Conservation (phyloP, 495 filamentous ascomycete species). For the Bacidia rubella region DNA sequence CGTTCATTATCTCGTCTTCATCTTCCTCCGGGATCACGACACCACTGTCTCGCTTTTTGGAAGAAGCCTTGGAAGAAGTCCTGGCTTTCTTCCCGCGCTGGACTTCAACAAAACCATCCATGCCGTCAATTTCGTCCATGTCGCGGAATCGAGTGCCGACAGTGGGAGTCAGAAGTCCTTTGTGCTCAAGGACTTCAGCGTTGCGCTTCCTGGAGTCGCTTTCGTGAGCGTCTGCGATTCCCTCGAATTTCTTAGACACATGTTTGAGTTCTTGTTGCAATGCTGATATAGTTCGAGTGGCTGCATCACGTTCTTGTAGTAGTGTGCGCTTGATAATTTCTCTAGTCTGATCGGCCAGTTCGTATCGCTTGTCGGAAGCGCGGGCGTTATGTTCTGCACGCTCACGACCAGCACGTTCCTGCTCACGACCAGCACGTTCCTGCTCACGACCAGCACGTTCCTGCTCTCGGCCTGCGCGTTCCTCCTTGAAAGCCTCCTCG, state of each 20-base stretch:
- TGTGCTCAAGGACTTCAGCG: constrained; percentile 13
- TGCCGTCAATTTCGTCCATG: constrained; percentile 18
- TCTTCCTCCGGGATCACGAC: constrained; percentile 52
- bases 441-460: constrained; percentile 27
- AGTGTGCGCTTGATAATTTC: constrained; percentile 26
- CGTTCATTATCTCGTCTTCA: constrained; percentile 24
- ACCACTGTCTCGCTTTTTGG: constrained; percentile 41
- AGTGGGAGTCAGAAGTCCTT: constrained; percentile 33
- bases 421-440: constrained; percentile 29
- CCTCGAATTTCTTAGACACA: constrained; percentile 25
- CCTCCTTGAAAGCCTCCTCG: constrained; percentile 23
- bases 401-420: constrained; percentile 26
- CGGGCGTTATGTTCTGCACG: constrained; percentile 11
- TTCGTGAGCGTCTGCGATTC: constrained; percentile 6
- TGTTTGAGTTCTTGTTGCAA: constrained; percentile 25
- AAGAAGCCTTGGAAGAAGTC: too few species aligned
- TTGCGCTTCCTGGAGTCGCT: constrained; percentile 13
- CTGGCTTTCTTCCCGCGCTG: constrained; percentile 30
- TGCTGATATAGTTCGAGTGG: constrained; percentile 9
- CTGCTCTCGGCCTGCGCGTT: constrained; percentile 25
- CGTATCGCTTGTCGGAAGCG: constrained; percentile 3
- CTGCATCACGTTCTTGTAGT: constrained; percentile 14
- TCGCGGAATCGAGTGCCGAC: constrained; percentile 33
- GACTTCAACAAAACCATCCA: constrained; percentile 21
- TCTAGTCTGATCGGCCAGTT: constrained; percentile 34